A percentile compares a stretch with the other conserved stretches of the same genome.
Evolutionary conservation across 768 basidiomycete genomes (phyloP).

Genomic region (Suillus ampliporus): DNA sequence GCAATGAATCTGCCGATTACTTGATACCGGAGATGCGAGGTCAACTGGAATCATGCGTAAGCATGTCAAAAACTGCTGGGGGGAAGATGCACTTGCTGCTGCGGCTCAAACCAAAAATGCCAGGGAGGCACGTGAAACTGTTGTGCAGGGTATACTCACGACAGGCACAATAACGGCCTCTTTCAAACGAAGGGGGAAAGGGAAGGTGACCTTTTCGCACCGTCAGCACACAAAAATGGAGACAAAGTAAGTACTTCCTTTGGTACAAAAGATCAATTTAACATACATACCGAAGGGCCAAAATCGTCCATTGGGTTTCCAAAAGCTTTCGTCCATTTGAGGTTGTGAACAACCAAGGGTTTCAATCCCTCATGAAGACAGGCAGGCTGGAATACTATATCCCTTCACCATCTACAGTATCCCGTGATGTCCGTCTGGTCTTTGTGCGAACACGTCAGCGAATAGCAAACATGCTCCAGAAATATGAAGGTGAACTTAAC

Average conservation of each 20-base stretch:
- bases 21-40: slow-evolving; percentile 29
- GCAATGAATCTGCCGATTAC: slow-evolving; percentile 19
- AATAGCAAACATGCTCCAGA: slow-evolving; percentile 38
- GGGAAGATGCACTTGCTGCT: slow-evolving; percentile 27
- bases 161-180: slow-evolving; percentile 26
- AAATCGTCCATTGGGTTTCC: slow-evolving; percentile 43
- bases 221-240: slow-evolving; percentile 24
- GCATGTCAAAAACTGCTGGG: slow-evolving; percentile 38
- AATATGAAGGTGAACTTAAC: slow-evolving; percentile 26
- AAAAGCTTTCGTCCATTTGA: slow-evolving; percentile 39
- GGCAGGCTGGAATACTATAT: slow-evolving; percentile 35
- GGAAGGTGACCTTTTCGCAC: slow-evolving; percentile 39
- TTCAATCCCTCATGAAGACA: slow-evolving; percentile 34
- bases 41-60: slow-evolving; percentile 38
- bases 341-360: slow-evolving; percentile 42
- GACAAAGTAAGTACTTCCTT: slow-evolving; percentile 19
- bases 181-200: slow-evolving; percentile 35
- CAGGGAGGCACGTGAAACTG: slow-evolving; percentile 9
- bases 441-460: slow-evolving; percentile 28
- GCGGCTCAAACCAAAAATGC: slow-evolving; percentile 10
- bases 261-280: too few relatives aligned
- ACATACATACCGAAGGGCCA: slow-evolving; percentile 21
- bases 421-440: slow-evolving; percentile 34
- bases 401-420: slow-evolving; percentile 40
- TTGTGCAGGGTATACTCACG: too few relatives aligned